Conservation (phyloP, 306 rosid genomes). For the Prunus mume region DNA sequence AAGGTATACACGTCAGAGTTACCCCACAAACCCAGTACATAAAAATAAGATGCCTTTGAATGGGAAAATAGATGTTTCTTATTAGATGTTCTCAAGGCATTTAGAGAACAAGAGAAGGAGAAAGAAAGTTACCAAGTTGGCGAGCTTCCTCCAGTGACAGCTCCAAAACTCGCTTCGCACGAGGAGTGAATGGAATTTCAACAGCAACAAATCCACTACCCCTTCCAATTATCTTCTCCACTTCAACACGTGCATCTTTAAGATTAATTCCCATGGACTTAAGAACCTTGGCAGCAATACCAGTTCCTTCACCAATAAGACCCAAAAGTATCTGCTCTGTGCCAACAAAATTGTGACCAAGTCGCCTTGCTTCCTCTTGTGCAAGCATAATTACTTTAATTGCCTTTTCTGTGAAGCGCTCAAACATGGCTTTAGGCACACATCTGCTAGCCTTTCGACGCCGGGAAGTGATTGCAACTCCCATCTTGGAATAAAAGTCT, state of each 20-base stretch:
- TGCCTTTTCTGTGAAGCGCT: conserved; percentile 96
- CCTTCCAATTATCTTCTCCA: conserved; percentile 98
- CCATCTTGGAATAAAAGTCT: conserved; percentile 58
- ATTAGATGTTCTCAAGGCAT: not conserved
- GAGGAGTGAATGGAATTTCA: conserved; percentile 97
- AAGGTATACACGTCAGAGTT: not conserved
- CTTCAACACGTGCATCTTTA: conserved; percentile 97
- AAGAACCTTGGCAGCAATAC: conserved; percentile 95
- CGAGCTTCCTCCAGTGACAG: conserved; percentile 98
- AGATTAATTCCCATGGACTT: conserved; percentile 98
- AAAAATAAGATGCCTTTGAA: not conserved
- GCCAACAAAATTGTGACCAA: conserved; percentile 98
- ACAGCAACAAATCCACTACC: conserved; percentile 99
- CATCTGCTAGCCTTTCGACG: conserved; percentile 59
- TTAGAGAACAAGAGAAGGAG: not conserved
- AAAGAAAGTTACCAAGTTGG: conserved; percentile 69
- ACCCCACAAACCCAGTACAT: not conserved
- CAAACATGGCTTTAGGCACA: conserved; percentile 89
- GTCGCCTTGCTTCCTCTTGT: conserved; percentile 97
- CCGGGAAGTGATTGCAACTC: conserved; percentile 44
- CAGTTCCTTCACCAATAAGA: conserved; percentile 98
- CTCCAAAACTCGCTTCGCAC: conserved; percentile 97
- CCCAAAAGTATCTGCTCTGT: conserved; percentile 98
- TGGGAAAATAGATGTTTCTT: not conserved
- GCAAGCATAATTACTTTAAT: conserved; percentile 98